phyloP scores from a whole-genome alignment of 208 protist genomes.

The Tritrichomonas foetus region DNA sequence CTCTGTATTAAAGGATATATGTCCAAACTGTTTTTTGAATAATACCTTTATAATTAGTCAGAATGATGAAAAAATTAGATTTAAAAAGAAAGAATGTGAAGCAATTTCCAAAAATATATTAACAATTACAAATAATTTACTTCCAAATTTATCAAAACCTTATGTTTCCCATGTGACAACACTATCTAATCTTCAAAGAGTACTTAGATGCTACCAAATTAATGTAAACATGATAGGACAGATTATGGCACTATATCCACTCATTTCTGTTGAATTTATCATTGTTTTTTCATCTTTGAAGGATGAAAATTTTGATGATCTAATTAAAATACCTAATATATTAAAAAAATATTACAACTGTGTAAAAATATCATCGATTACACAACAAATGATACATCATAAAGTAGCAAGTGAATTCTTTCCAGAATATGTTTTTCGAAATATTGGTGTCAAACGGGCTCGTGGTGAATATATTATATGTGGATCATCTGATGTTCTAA shows the following conservation, averaged over 20 bases:
- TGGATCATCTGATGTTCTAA: background rate
- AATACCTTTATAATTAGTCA: too few species aligned
- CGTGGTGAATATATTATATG: background rate
- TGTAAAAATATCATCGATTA: background rate
- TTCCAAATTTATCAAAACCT: too few species aligned
- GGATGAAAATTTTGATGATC: background rate
- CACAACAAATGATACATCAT: background rate
- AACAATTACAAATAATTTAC: too few species aligned
- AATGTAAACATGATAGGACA: background rate
- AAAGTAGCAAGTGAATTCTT: background rate
- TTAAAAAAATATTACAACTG: background rate
- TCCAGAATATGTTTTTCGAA: background rate
- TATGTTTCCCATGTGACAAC: background rate
- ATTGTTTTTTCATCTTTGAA: background rate
- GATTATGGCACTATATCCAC: background rate
- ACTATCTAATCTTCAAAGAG: background rate
- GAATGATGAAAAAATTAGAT: too few species aligned
- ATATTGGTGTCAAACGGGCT: background rate
- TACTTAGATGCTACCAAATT: background rate
- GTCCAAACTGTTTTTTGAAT: too few species aligned
- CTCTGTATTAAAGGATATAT: too few species aligned
- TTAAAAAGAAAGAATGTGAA: too few species aligned
- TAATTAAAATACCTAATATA: background rate
- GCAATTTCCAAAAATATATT: too few species aligned
- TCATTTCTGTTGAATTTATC: background rate